A percentile compares a stretch with the other conserved stretches of the same genome.
Evolutionary conservation across 2,329 filamentous ascomycete genomes (phyloP).

Genomic region (Pestalotiopsis sp.): DNA sequence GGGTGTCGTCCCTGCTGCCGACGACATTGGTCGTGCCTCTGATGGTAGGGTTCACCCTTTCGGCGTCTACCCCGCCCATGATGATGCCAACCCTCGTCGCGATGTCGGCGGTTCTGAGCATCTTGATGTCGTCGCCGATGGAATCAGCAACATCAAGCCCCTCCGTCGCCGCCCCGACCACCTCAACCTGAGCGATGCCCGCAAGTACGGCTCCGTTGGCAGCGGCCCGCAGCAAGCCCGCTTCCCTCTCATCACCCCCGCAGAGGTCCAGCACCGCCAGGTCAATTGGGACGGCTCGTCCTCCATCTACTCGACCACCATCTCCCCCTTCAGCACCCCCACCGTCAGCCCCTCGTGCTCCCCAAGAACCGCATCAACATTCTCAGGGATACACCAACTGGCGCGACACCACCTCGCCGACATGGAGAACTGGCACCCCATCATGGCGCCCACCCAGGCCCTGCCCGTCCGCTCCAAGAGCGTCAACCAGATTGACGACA

Average conservation of each 20-base stretch:
- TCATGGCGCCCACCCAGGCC: neutral
- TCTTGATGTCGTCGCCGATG: conserved; percentile 17
- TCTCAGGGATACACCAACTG: conserved; percentile 23
- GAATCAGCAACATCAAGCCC: neutral
- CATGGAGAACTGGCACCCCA: neutral
- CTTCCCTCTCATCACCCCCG: conserved; percentile 15
- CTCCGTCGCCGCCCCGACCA: neutral
- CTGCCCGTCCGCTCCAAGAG: conserved; percentile 11
- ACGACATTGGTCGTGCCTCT: too few relatives aligned
- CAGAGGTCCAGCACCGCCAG: conserved; percentile 3
- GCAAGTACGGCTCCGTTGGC: conserved; percentile 13
- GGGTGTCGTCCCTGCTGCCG: conserved; percentile 18
- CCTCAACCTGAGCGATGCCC: conserved; percentile 16
- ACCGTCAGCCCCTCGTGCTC: conserved; percentile 18
- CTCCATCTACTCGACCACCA: conserved; percentile 20
- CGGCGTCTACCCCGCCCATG: too few relatives aligned
- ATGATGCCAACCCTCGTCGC: too few relatives aligned
- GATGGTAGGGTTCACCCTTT: too few relatives aligned
- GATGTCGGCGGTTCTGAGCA: neutral
- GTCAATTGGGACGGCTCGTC: conserved; percentile 14
- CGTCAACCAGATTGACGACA: neutral
- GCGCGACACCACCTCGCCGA: conserved; percentile 11
- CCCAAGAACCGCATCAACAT: conserved; percentile 15
- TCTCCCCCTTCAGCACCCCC: conserved; percentile 17
- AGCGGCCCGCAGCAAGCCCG: conserved; percentile 19